phyloP scores from a whole-genome alignment of 441 rosid genomes.

The Erysimum cheiri region DNA sequence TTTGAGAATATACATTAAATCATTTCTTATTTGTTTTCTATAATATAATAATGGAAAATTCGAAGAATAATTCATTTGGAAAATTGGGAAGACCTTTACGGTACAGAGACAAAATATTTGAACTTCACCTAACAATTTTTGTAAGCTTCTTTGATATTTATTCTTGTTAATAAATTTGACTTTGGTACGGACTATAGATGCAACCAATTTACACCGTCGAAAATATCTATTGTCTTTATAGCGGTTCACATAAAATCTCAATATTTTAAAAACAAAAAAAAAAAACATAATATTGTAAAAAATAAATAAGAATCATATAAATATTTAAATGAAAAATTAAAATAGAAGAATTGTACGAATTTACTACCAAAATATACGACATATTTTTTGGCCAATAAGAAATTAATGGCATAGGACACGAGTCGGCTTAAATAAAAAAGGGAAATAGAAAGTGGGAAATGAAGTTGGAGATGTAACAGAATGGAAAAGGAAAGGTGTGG shows the following conservation, averaged over 20 bases:
- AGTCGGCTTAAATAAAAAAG: slow-evolving; percentile 2
- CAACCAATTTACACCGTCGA: not conserved
- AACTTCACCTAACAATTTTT: slow-evolving; percentile 8
- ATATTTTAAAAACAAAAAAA: not conserved
- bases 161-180: not conserved
- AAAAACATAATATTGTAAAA: not conserved
- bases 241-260: not conserved
- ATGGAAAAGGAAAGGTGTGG: slow-evolving; percentile 41
- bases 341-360: slow-evolving; percentile 20
- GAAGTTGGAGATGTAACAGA: slow-evolving; percentile 39
- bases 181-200: slow-evolving; percentile 1
- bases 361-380: slow-evolving; percentile 23
- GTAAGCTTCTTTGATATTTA: not conserved
- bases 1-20: not conserved
- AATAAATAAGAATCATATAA: not conserved
- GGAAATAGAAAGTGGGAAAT: slow-evolving; percentile 18
- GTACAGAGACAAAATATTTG: slow-evolving; percentile 4
- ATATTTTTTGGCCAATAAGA: slow-evolving; percentile 12
- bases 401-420: slow-evolving; percentile 25
- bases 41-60: not conserved
- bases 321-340: not conserved
- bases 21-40: not conserved
- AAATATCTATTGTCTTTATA: slow-evolving; percentile 13
- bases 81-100: not conserved
- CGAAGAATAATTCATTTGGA: not conserved